Base-by-base conservation (phyloP, 2,329 filamentous ascomycete genomes). In the Trichocomaceae sp. region DNA sequence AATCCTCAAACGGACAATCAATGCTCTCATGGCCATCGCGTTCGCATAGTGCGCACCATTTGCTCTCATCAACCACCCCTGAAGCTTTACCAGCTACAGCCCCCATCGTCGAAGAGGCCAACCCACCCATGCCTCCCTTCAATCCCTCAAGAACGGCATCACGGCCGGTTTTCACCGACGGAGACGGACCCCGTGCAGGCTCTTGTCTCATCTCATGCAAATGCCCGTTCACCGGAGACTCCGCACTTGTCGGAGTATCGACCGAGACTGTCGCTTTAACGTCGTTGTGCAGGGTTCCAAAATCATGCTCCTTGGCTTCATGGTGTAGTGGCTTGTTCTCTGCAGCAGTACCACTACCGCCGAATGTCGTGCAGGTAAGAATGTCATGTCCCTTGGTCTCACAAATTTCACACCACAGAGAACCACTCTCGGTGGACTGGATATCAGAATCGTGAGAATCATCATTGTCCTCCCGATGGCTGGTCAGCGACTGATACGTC, bases 31-130 rank as follows among this genome's bases (percentile, higher is more conserved):
- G 93, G 13, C 93, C 93, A 66, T 99, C 93, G 59, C 89, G 84
- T 77, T 99, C 93, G 69, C 93, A 99, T 45, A 97, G 78, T 15
- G 93, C 93, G 72, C 93, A 99, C 93, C 93, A 99, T 74, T 96
- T 96, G 59, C 86, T 82, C 53, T 85, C 83, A 64, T 97, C 90
- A 60, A 92, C 79, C 47, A 88, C 75, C 1, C 87, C 87, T 54
- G 84, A 90, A 61, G 86, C 83, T 74, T 90, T 92, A 51, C 88
- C 88, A 4, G 88, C 86, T 22, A 89, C 80, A 1, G 88, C 85
- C 2, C 83, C 83, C 52, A 70, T 70, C 10, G 71, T 70, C 10
- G 79, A 71, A 9, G 70, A 55, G 64, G 72, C 54, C 64, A 72
- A 37, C 63, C 68, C 55, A 62, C 66, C 51, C 67, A 72, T 65